Conservation (phyloP, 345 rosid genomes). For the Eucalyptus erythrocorys region DNA sequence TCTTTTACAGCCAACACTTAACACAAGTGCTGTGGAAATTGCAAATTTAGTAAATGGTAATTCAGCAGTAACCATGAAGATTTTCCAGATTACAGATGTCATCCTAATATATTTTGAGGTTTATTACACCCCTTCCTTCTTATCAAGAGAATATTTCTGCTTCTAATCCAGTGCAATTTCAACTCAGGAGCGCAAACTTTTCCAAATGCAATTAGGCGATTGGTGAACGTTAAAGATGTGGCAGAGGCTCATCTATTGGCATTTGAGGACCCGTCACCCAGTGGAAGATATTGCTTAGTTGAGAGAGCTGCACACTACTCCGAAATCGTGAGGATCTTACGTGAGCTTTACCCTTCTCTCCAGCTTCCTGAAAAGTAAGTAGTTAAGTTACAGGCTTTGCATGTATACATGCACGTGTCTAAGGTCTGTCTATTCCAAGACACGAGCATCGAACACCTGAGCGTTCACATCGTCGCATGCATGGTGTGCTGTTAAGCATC, state of each 20-base stretch:
- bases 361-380: conserved; percentile 71
- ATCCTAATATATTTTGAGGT: neutral
- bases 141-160: neutral
- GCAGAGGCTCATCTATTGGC: conserved; percentile 84
- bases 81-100: neutral
- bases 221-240: conserved; percentile 85
- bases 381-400: neutral
- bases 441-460: neutral
- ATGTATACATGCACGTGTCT: neutral
- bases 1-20: conserved; percentile 85
- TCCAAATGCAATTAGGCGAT: conserved; percentile 55
- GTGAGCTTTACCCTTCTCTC: conserved; percentile 50
- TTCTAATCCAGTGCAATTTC: neutral
- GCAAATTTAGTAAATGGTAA: conserved; percentile 69
- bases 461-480: neutral
- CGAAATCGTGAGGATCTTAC: conserved; percentile 43
- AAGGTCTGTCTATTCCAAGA: neutral
- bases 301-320: conserved; percentile 77
- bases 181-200: conserved; percentile 56
- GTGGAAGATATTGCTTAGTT: conserved; percentile 73
- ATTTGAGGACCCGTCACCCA: conserved; percentile 63
- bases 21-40: conserved; percentile 78
- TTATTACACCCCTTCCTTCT: neutral
- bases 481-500: neutral
- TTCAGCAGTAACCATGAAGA: neutral